Evolutionary conservation across 495 filamentous ascomycete species (phyloP), one percentile per base, ranked within the genome.

Genomic region (Aspergillus incahuasiensis): DNA sequence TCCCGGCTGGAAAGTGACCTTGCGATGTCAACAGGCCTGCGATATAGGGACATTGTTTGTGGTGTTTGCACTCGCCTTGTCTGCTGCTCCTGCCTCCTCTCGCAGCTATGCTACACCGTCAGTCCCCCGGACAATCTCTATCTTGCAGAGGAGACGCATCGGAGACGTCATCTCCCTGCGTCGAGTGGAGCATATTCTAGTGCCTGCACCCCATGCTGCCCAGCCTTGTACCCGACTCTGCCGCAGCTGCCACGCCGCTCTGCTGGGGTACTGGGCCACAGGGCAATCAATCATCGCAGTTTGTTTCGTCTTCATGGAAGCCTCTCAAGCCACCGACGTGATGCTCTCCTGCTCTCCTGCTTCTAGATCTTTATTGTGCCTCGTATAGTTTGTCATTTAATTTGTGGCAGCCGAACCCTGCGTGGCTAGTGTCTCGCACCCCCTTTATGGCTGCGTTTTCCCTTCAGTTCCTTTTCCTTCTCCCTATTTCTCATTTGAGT

Each of bases 291-390:
- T 16, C 18, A 6, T 40, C 24, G 22, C 21, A 46, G 15, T 15
- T 12, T 30, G 43, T 46, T 9, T 25, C n/a, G 20, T 22, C 21
- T 11, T 19, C 21, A 44, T 8, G 18, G 25, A 50, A 13, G 30
- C 21, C 15, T 34, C 47, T 25, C 2, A 57, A 58, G 61, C 55
- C 48, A 58, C 52, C 46, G 57, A 56, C 44, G 24, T 56, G 47
- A 42, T 52, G 52, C 38, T 59, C 34, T 35, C 18, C 34, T 15
- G 41, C 40, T 57, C 60, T 54, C 12, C 25, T 28, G 8, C 25
- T 28, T 28, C 25, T 57, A 55, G 61, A 57, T 53, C 46, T 58
- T 48, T 25, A 38, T 16, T 9, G 15, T 58, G 50, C 60, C 35
- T 55, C 51, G 49, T 40, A 11, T 12, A 22, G 40, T 25, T 34